Evolutionary conservation across 495 filamentous ascomycete genomes (phyloP).

Genomic region (Collariella sp.): DNA sequence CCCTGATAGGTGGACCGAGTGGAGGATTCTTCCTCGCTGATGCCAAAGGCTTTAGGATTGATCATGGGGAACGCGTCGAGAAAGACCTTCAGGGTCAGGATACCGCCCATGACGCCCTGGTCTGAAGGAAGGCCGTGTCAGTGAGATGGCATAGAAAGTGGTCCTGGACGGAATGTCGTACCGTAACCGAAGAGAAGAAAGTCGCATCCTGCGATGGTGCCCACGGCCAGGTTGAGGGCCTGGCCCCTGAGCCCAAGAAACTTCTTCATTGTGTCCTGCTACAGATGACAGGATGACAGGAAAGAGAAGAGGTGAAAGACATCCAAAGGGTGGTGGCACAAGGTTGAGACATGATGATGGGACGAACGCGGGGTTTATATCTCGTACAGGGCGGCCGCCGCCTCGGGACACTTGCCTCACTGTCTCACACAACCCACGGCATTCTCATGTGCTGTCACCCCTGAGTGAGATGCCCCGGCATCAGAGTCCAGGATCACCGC

Average conservation of each 20-base stretch:
- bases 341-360: too few species aligned
- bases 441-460: too few species aligned
- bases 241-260: constrained; percentile 61
- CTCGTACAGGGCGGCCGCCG: too few species aligned
- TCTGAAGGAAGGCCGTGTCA: constrained; percentile 22
- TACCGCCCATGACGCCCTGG: constrained; percentile 52
- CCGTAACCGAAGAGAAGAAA: constrained; percentile 49
- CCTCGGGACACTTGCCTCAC: too few species aligned
- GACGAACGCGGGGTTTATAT: too few species aligned
- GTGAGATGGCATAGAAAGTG: neutral
- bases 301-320: neutral
- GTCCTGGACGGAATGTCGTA: constrained; percentile 11
- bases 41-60: constrained; percentile 33
- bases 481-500: neutral
- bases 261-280: constrained; percentile 22
- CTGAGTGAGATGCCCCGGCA: neutral
- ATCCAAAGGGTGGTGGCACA: neutral
- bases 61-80: constrained; percentile 49
- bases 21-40: constrained; percentile 25
- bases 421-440: neutral
- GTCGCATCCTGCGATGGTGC: constrained; percentile 59
- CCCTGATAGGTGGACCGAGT: constrained; percentile 50
- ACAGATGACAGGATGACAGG: neutral
- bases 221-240: constrained; percentile 58
- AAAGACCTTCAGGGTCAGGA: constrained; percentile 48